Conservation (phyloP, 805 yeast species). For the Priceomyces melissophilus region DNA sequence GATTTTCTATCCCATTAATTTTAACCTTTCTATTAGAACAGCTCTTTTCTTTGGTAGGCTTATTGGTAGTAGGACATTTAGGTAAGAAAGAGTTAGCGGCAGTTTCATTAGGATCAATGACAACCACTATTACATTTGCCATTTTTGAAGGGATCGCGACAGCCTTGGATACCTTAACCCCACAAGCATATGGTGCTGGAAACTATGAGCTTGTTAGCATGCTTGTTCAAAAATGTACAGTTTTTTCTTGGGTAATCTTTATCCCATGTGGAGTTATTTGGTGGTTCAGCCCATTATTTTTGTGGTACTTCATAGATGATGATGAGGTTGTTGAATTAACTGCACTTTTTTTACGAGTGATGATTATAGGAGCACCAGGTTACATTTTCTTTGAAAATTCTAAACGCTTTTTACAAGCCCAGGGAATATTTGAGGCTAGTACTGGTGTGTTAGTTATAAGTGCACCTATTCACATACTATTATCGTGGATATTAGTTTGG, state of each 20-base stretch:
- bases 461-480: conserved; percentile 39
- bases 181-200: conserved; percentile 45
- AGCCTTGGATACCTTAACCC: conserved; percentile 43
- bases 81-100: conserved; percentile 46
- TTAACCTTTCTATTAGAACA: conserved; percentile 43
- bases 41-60: conserved; percentile 39
- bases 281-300: conserved; percentile 34
- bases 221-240: conserved; percentile 37
- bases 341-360: conserved; percentile 28
- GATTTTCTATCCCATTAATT: conserved; percentile 38
- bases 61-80: conserved; percentile 43
- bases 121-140: conserved; percentile 43
- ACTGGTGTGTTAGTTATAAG: conserved; percentile 39
- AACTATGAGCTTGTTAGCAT: conserved; percentile 34
- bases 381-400: conserved; percentile 41
- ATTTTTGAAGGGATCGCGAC: conserved; percentile 46
- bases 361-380: conserved; percentile 40
- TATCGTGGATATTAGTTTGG: conserved; percentile 44
- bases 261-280: conserved; percentile 39
- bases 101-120: conserved; percentile 43
- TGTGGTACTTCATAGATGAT: conserved; percentile 29
- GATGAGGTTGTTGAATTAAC: conserved; percentile 34
- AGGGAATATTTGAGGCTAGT: conserved; percentile 47
- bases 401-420: conserved; percentile 43
- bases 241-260: conserved; percentile 30